These are phyloP conservation scores for Quercus dentata DNA, from an alignment of 306 rosid genomes.

Conservation along the genomic window DNA sequence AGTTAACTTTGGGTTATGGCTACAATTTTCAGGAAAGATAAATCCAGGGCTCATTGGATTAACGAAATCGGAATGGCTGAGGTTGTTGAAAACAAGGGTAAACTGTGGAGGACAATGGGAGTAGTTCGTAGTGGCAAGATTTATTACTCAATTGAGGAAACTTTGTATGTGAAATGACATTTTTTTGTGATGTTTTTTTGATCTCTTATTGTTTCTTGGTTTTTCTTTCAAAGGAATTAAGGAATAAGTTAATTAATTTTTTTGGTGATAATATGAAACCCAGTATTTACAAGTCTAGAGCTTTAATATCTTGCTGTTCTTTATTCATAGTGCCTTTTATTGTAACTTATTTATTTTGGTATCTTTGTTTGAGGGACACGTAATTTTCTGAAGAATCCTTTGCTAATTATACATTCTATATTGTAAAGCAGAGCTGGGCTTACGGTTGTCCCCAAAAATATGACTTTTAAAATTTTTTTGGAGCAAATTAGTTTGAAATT, in stretches of 20 bases:
- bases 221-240: neutral
- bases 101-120: constrained; percentile 69
- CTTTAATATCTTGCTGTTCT: neutral
- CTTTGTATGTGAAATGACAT: constrained; percentile 53
- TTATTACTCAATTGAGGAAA: constrained; percentile 72
- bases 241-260: neutral
- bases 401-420: neutral
- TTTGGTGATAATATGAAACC: neutral
- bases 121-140: constrained; percentile 49
- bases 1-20: neutral
- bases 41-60: constrained; percentile 59
- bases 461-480: neutral
- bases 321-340: neutral
- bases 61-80: constrained; percentile 66
- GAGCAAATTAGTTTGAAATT: neutral
- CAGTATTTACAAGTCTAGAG: neutral
- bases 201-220: neutral
- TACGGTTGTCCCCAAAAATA: neutral
- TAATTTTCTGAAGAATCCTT: neutral
- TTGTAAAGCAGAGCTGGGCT: neutral
- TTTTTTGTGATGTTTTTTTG: neutral
- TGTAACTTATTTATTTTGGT: neutral
- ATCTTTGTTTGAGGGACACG: neutral
- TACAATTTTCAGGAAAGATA: constrained; percentile 31
- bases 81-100: constrained; percentile 56